Evolutionary conservation across 768 basidiomycete species (phyloP), one percentile per base, ranked within the genome.

Genomic region (Trametes sanguinea): DNA sequence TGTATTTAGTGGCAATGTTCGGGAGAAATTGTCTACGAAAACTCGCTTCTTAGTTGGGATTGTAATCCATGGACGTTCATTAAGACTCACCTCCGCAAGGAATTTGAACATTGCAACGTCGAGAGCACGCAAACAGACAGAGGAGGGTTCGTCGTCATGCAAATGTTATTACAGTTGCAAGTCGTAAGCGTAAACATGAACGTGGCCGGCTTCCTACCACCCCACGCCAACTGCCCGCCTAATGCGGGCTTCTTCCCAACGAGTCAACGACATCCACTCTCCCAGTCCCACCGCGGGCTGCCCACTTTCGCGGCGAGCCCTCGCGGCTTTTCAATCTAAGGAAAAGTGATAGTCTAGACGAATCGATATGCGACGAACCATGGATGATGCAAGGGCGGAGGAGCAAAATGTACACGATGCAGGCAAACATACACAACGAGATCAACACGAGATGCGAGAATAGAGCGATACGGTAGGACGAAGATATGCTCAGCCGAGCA

Each of bases 401-500:
- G 54, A 51, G 37, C 40, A 42, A 30, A 50, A 55, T 63, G 56
- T 57, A 63, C 56, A 57, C 47, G 44, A 53, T 47, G 52, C 62
- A 40, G 16, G 55, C 40, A 32, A 53, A 44, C 62, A 46, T 58
- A 63, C 57, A 63, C 54, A 51, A 50, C 50, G 54, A 6, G 6
- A 37, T 6, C 17, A 6, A 5, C 27, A 16, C 46, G 22, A 37
- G 22, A 22, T 14, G 6, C 30, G 4, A 60, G 14, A 17, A 9
- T 37, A 40, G 33, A 27, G 32, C 46, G 52, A 55, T 22, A 37
- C 17, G 30, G 32, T 45, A 17, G n/a, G 29, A 14, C 6, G 30
- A 9, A 37, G 39, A n/a, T 13, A 17, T 39, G 55, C 58, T 71
- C 68, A 74, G n/a, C 74, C 74, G 50, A 72, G 65, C 61, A 74